phyloP scores from a whole-genome alignment of 306 rosid genomes.

The Quercus wislizeni region DNA sequence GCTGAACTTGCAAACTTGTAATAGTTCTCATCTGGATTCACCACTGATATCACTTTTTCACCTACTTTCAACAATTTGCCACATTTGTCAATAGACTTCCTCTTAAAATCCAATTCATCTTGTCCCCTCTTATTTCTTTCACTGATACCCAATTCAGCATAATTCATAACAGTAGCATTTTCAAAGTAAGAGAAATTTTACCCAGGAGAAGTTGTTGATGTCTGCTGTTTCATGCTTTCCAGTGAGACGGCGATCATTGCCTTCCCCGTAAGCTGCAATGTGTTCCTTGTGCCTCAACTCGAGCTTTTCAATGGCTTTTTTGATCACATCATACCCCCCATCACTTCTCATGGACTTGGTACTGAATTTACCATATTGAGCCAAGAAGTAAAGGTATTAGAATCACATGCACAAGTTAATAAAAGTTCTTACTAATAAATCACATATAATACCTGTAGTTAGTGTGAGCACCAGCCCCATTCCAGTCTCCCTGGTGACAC shows the following conservation, averaged over 20 bases:
- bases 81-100: no score
- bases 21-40: no score
- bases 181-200: conserved; percentile 5
- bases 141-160: neutral
- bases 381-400: neutral
- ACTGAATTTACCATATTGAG: conserved; percentile 32
- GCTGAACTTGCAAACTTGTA: no score
- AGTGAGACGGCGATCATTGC: conserved; percentile 69
- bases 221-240: conserved; percentile 65
- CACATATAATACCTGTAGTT: conserved; percentile 41
- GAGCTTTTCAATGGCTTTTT: conserved; percentile 56
- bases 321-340: conserved; percentile 58
- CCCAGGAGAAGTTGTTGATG: conserved; percentile 56
- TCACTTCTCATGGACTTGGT: conserved; percentile 59
- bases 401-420: neutral
- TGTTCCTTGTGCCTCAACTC: conserved; percentile 60
- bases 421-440: neutral
- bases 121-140: neutral
- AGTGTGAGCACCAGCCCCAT: conserved; percentile 69
- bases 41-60: no score
- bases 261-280: conserved; percentile 69
- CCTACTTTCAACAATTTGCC: no score
- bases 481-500: conserved; percentile 50
- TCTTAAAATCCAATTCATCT: neutral
- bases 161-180: neutral